phyloP scores from a whole-genome alignment of 345 rosid species.

The Linum lewisii region DNA sequence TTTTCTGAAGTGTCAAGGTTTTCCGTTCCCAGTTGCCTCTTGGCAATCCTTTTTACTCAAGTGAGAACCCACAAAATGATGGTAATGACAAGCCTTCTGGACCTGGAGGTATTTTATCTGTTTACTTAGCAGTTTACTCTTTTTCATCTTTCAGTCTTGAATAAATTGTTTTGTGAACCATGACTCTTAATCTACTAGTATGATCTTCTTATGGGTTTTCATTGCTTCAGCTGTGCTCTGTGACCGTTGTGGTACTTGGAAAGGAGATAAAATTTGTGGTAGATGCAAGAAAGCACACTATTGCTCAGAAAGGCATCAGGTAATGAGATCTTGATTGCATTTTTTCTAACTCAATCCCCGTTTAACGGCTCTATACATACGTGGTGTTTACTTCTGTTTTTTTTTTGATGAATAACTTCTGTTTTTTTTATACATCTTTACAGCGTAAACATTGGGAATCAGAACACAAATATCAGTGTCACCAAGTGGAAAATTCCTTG shows the following conservation, averaged over 20 bases:
- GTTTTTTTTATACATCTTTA: too few relatives aligned
- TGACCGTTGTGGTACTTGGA: slow-evolving; percentile 94
- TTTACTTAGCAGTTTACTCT: too few relatives aligned
- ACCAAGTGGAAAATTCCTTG: too few relatives aligned
- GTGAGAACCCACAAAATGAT: slow-evolving; percentile 48
- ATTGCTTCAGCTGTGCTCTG: slow-evolving; percentile 49
- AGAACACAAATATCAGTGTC: too few relatives aligned
- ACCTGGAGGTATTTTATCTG: slow-evolving; percentile 50
- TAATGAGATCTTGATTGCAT: slow-evolving; percentile 11
- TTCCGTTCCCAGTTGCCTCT: slow-evolving; percentile 75
- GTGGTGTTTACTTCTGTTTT: too few relatives aligned
- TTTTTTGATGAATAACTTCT: too few relatives aligned
- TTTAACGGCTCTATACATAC: too few relatives aligned
- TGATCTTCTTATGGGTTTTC: too few relatives aligned
- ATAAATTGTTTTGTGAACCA: too few relatives aligned
- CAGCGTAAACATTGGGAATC: too few relatives aligned
- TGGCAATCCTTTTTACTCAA: slow-evolving; percentile 60
- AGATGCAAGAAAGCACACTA: slow-evolving; percentile 61
- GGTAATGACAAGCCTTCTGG: slow-evolving; percentile 45
- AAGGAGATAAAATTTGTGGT: slow-evolving; percentile 71
- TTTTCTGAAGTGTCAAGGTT: slow-evolving; percentile 59
- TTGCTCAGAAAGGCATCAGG: slow-evolving; percentile 83
- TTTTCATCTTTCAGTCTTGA: too few relatives aligned
- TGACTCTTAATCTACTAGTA: too few relatives aligned
- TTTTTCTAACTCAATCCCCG: background rate